These are phyloP conservation scores for Aspergillus sojae DNA, from an alignment of 2,329 filamentous ascomycete species.

Conservation along the genomic window DNA sequence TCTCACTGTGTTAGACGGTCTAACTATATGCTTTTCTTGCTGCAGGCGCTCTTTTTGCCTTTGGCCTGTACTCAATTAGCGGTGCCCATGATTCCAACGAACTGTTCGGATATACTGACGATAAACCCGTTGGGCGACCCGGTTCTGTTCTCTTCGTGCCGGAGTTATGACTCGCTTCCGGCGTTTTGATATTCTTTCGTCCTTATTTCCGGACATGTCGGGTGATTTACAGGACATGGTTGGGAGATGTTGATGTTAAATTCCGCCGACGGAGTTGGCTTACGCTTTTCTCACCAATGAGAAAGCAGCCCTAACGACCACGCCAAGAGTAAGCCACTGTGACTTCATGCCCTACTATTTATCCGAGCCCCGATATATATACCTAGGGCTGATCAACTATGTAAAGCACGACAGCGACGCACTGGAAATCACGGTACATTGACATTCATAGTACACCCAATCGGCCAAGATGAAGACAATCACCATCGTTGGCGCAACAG, in stretches of 20 bases:
- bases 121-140: conserved; percentile 38
- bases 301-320: conserved; percentile 4
- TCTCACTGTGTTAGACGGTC: neutral
- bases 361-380: neutral
- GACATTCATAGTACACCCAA: neutral
- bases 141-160: conserved; percentile 44
- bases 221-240: neutral
- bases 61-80: conserved; percentile 13
- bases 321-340: neutral
- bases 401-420: neutral
- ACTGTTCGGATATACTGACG: conserved; percentile 27
- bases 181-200: neutral
- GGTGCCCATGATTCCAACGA: neutral
- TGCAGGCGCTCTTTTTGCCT: conserved; percentile 17
- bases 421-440: neutral
- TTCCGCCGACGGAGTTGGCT: conserved; percentile 15
- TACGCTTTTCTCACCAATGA: conserved; percentile 20
- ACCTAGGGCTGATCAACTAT: too few relatives aligned
- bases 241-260: neutral
- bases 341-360: neutral
- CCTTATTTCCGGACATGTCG: conserved; percentile 1
- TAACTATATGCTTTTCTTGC: neutral
- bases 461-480: conserved; percentile 29
- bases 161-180: conserved; percentile 39
- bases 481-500: conserved; percentile 41